A percentile compares a stretch with the other conserved stretches of the same genome.
phyloP scores from a whole-genome alignment of 164 flowering plant species.

The Pachysandra terminalis region DNA sequence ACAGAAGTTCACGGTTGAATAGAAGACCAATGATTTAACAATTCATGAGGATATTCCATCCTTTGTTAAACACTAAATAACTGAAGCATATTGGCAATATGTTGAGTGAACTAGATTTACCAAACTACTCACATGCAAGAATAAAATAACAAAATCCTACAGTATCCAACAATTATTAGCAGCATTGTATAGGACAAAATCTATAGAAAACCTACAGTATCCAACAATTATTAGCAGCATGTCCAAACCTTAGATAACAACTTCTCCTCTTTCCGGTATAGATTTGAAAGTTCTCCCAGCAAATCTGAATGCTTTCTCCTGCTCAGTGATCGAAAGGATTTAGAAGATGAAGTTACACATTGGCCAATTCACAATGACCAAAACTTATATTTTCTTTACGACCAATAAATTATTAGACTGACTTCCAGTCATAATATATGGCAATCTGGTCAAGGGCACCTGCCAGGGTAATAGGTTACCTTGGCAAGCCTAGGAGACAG shows the following conservation, averaged over 20 bases:
- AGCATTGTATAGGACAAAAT: no score
- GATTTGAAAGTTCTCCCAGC: constrained; percentile 79
- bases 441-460: no score
- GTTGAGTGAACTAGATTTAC: not conserved
- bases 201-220: no score
- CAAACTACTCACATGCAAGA: not conserved
- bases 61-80: not conserved
- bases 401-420: not conserved
- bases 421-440: not conserved
- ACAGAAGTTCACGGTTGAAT: no score
- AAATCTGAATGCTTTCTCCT: constrained; percentile 96
- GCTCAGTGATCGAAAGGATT: constrained; percentile 12
- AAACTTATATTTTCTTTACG: not conserved
- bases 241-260: constrained; percentile 81
- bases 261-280: constrained; percentile 75
- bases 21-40: not conserved
- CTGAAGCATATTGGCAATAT: not conserved
- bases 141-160: not conserved
- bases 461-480: no score
- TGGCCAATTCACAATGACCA: not conserved
- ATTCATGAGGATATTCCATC: not conserved
- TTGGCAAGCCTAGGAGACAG: no score
- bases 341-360: not conserved
- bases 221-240: not conserved
- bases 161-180: no score